A percentile compares a stretch with the other conserved stretches of the same genome.
These are phyloP conservation scores for Cystobasidium onofrii DNA, from an alignment of 768 basidiomycete species.

Conservation along the genomic window DNA sequence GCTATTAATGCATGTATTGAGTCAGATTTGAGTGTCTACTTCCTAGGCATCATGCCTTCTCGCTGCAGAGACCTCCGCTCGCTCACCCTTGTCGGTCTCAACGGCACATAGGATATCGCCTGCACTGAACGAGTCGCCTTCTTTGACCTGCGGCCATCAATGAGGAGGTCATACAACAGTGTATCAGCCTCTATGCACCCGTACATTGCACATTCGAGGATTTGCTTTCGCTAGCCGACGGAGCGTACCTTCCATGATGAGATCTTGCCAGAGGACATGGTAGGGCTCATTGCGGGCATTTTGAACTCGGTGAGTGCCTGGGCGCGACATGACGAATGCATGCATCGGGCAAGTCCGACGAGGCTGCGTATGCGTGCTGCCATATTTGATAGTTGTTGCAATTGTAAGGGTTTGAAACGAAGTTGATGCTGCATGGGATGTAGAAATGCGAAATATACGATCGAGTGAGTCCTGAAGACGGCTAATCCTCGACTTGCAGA, in stretches of 20 bases:
- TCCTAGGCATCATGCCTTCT: not conserved
- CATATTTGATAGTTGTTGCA: not conserved
- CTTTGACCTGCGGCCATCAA: conserved; percentile 73
- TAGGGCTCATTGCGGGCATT: conserved; percentile 30
- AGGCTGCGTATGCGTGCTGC: conserved; percentile 4
- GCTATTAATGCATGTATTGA: conserved; percentile 43
- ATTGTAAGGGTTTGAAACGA: too few relatives aligned
- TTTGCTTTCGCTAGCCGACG: conserved; percentile 1
- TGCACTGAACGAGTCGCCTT: conserved; percentile 77
- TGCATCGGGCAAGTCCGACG: not conserved
- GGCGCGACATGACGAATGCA: not conserved
- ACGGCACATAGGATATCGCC: conserved; percentile 96
- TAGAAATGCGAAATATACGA: not conserved
- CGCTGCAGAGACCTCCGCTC: not conserved
- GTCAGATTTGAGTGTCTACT: not conserved
- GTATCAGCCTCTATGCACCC: too few relatives aligned
- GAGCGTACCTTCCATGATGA: conserved; percentile 24
- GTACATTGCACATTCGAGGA: too few relatives aligned
- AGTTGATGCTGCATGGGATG: not conserved
- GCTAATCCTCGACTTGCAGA: too few relatives aligned
- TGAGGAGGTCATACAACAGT: too few relatives aligned
- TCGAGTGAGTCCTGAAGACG: not conserved
- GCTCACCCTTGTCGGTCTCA: conserved; percentile 87
- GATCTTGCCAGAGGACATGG: conserved; percentile 29
- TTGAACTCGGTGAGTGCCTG: conserved; percentile 27